Percentiles rank a stretch among this genome's conserved stretches.
phyloP scores from a whole-genome alignment of 345 rosid species.

The Aethionema arabicum region DNA sequence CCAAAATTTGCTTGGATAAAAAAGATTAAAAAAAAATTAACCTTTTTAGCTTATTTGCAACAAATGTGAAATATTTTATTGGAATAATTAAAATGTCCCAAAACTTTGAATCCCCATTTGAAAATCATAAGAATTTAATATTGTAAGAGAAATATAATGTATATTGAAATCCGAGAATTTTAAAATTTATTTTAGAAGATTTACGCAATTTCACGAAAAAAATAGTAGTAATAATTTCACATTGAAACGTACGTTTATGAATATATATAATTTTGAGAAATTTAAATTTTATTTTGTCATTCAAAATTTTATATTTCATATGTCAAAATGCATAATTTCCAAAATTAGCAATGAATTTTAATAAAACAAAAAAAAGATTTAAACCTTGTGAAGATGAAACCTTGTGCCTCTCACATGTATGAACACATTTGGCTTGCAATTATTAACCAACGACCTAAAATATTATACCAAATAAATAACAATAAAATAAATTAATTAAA shows the following conservation, averaged over 20 bases:
- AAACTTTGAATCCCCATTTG: neutral
- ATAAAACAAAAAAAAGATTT: neutral
- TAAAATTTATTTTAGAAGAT: too few relatives aligned
- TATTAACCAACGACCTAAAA: slow-evolving; percentile 54
- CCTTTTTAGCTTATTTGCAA: too few relatives aligned
- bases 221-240: neutral
- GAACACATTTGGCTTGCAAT: slow-evolving; percentile 50
- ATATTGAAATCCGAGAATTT: too few relatives aligned
- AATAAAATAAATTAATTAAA: neutral
- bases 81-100: neutral
- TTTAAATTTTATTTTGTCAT: too few relatives aligned
- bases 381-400: slow-evolving; percentile 80
- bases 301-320: neutral
- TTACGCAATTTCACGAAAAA: too few relatives aligned
- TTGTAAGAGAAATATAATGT: too few relatives aligned
- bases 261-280: neutral
- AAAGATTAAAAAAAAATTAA: too few relatives aligned
- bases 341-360: slow-evolving; percentile 1
- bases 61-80: neutral
- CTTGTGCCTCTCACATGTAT: slow-evolving; percentile 63
- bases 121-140: slow-evolving; percentile 12
- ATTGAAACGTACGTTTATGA: neutral
- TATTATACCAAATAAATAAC: neutral
- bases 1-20: too few relatives aligned
- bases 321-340: neutral